A percentile compares a stretch with the other conserved stretches of the same genome.
These are phyloP conservation scores for Vigna angularis DNA, from an alignment of 306 rosid genomes.

Conservation along the genomic window DNA sequence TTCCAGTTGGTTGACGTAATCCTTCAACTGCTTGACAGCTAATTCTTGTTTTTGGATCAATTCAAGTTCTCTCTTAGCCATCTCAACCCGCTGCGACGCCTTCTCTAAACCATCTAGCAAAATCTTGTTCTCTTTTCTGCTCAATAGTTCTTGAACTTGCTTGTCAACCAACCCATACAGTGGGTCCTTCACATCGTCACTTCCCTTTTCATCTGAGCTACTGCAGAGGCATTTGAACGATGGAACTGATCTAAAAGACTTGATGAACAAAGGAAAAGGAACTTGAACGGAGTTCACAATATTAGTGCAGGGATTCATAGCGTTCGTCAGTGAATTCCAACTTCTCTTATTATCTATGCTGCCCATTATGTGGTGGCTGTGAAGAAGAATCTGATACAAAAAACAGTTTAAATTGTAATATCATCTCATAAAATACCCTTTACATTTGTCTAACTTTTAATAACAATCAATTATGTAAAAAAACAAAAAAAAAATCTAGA, in stretches of 20 bases:
- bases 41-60: conserved; percentile 65
- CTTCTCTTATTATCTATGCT: too few species aligned
- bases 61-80: conserved; percentile 66
- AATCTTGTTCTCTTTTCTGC: conserved; percentile 67
- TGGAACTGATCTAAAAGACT: conserved; percentile 30
- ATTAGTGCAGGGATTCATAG: neutral
- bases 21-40: conserved; percentile 61
- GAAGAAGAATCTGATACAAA: too few species aligned
- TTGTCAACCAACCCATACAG: conserved; percentile 61
- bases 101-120: conserved; percentile 77
- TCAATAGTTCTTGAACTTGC: conserved; percentile 66
- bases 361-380: too few species aligned
- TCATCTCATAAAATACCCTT: too few species aligned
- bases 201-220: conserved; percentile 41
- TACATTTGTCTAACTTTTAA: too few species aligned
- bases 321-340: neutral
- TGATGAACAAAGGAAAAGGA: conserved; percentile 46
- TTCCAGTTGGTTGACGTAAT: conserved; percentile 67
- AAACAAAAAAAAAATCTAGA: too few species aligned
- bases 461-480: too few species aligned
- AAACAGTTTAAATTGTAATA: too few species aligned
- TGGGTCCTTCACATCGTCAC: conserved; percentile 51
- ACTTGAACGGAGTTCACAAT: conserved; percentile 35
- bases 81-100: conserved; percentile 79
- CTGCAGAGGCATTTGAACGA: conserved; percentile 47